Base-by-base conservation (phyloP, 2,329 filamentous ascomycete species). In the Calonectria multiphialidica region DNA sequence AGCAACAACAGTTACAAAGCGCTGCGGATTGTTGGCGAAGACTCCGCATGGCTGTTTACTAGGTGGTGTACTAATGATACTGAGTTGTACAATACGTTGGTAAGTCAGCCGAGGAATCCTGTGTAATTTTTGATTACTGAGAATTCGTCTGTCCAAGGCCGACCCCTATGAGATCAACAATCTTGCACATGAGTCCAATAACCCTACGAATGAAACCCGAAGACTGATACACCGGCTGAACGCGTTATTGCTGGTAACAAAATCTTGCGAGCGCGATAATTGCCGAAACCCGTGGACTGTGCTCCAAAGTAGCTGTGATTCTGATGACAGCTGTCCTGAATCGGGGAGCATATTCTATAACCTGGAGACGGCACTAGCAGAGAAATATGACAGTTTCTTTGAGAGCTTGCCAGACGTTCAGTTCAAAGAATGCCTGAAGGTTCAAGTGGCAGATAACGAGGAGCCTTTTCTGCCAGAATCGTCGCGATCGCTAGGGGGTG, bases 191-290 rank as follows among this genome's bases (percentile, higher is more conserved):
- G 44, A 57, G 12, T 44, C 45, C 1, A 57, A 47, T 33, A 68
- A 69, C 18, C 53, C 73, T 5, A 59, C 49, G 57, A 6, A 72
- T 49, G 2, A 75, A 49, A 33, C 70, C 84, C n/a, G 76, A 15
- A 66, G 70, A 6, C 61, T 85, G 6, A 78, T 87, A 18, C 80
- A 84, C n/a, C 86, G 89, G 5, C 84, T 93, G 0, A 90, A 92
- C 72, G 84, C 89, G 2, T 84, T 92, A 1, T 83, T 92, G 13
- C 83, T 92, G 62, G 88, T 91, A 1, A 85, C 90, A 47, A 92
- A 92, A 82, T 89, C 88, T 2, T 92, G 90, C 82, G 87, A 88
- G 77, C 87, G 84, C 2, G 76, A 81, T 5, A 84, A 85, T 0
- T 92, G 90, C 77, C 82, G 86, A 4, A 81, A 85, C 44, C 90